Evolutionary conservation across 2,329 filamentous ascomycete genomes (phyloP).

Genomic region (Trichoderma oligosporum): DNA sequence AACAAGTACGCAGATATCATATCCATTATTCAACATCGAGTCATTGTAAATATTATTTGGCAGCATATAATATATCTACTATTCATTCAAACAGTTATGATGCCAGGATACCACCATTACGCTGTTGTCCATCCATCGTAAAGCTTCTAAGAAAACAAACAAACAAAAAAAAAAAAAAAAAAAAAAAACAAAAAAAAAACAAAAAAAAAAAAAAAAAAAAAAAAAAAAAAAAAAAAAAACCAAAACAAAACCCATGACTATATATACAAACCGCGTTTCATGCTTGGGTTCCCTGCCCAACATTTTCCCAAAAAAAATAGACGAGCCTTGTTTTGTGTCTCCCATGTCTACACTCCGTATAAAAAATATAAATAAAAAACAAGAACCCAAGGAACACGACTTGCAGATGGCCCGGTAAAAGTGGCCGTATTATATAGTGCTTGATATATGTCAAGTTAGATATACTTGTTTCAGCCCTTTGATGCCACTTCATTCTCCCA

Average conservation of each 20-base stretch:
- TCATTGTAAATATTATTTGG: slow-evolving; percentile 6
- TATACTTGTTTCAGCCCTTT: slow-evolving; percentile 1
- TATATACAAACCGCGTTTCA: slow-evolving; percentile 15
- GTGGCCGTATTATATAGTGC: slow-evolving; percentile 4
- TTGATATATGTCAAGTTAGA: slow-evolving; percentile 10
- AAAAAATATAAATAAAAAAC: not conserved
- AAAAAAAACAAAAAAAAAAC: not conserved
- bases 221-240: not conserved
- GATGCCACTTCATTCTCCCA: not conserved
- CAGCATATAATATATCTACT: not conserved
- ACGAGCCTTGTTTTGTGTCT: not conserved
- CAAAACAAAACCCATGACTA: slow-evolving; percentile 7
- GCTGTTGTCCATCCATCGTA: not conserved
- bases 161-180: no score
- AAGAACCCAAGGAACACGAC: slow-evolving; percentile 2
- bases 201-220: not conserved
- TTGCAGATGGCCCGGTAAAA: not conserved
- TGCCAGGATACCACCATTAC: not conserved
- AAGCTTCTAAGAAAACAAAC: no score
- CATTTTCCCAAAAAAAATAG: slow-evolving; percentile 3
- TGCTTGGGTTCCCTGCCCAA: not conserved
- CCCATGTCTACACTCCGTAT: not conserved
- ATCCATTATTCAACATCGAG: not conserved
- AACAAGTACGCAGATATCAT: no score
- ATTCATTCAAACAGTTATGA: not conserved